phyloP scores from a whole-genome alignment of 2,329 filamentous ascomycete genomes.

The Trichophaea hybrida region DNA sequence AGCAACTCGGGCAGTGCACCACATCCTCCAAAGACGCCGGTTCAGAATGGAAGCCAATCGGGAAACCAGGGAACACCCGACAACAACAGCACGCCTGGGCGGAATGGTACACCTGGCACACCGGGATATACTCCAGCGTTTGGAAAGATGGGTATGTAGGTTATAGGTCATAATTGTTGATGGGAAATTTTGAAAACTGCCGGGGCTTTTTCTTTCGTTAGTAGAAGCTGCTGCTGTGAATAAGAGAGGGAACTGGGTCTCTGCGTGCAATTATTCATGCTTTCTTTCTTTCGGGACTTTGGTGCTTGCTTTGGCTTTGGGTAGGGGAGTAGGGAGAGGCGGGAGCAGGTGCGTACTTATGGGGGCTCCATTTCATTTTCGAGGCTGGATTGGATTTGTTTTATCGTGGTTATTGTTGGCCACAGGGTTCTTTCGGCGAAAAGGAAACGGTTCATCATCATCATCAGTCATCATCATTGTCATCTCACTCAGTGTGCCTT shows the following conservation, averaged over 20 bases:
- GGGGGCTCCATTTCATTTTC: background rate
- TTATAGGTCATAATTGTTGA: background rate
- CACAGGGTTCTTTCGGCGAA: background rate
- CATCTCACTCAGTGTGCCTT: background rate
- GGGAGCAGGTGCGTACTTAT: background rate
- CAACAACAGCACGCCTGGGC: background rate
- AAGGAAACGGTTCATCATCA: background rate
- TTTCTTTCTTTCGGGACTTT: background rate
- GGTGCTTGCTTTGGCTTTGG: background rate
- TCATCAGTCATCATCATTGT: background rate
- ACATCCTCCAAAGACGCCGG: constrained; percentile 3
- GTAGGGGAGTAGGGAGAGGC: background rate
- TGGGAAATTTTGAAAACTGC: background rate
- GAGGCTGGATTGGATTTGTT: background rate
- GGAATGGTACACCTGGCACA: constrained; percentile 5
- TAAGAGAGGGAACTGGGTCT: background rate
- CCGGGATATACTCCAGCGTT: constrained; percentile 3
- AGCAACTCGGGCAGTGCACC: background rate
- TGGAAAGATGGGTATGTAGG: constrained; percentile 6
- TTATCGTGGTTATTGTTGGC: background rate
- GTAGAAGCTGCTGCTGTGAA: background rate
- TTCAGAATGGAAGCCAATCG: background rate
- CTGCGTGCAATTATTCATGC: background rate
- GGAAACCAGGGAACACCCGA: background rate
- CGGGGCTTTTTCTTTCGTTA: background rate